Evolutionary conservation across 768 basidiomycete genomes (phyloP).

Genomic region (Tephrocybe rancida): DNA sequence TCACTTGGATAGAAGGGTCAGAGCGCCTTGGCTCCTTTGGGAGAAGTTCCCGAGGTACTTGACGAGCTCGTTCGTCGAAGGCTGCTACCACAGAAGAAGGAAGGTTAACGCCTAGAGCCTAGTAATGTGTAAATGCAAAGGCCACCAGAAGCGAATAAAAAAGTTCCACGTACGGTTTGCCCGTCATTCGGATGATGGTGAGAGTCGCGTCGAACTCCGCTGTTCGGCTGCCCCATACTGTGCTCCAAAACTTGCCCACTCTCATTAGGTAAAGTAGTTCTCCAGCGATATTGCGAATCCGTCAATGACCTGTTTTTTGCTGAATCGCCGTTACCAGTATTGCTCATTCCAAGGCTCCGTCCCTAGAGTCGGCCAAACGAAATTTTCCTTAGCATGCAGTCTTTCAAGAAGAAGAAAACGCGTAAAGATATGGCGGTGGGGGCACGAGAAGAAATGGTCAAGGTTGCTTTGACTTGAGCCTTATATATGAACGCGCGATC

Average conservation of each 20-base stretch:
- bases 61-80: not conserved
- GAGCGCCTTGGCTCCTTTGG: not conserved
- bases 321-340: not conserved
- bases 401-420: not conserved
- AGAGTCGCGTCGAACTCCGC: not conserved
- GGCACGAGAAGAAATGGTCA: not conserved
- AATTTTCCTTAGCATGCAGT: not conserved
- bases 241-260: not conserved
- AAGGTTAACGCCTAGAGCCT: not conserved
- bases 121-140: not conserved
- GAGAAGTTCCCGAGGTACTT: not conserved
- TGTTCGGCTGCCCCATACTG: not conserved
- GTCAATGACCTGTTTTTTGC: conserved; percentile 2
- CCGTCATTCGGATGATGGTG: not conserved
- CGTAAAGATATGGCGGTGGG: not conserved
- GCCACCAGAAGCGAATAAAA: not conserved
- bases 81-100: conserved; percentile 11
- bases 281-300: conserved; percentile 9
- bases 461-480: not conserved
- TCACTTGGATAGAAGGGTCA: not conserved
- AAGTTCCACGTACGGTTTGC: not conserved
- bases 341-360: not conserved
- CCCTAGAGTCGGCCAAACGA: not conserved
- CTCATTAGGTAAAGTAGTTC: not conserved
- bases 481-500: not conserved